These are phyloP conservation scores for Beauveria sp. DNA, from an alignment of 2,329 filamentous ascomycete genomes.

Conservation along the genomic window DNA sequence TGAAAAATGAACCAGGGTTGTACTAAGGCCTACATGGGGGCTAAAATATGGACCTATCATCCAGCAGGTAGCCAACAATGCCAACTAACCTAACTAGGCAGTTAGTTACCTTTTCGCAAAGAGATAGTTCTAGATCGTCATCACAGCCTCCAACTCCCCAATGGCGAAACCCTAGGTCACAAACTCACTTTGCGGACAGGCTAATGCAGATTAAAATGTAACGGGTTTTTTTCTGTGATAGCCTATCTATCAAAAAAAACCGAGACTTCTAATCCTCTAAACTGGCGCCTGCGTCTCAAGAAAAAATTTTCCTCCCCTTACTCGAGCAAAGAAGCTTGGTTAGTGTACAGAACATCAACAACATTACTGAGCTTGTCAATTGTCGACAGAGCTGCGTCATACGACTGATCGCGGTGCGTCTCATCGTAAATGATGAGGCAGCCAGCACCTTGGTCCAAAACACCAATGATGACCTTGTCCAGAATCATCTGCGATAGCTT, in stretches of 20 bases:
- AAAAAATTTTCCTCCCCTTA: conserved; percentile 29
- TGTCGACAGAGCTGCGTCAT: conserved; percentile 87
- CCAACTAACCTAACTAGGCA: too few species aligned
- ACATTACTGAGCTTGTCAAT: conserved; percentile 97
- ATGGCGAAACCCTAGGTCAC: too few species aligned
- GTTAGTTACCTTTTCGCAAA: too few species aligned
- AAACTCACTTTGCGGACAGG: neutral
- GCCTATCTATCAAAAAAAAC: neutral
- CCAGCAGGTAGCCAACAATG: too few species aligned
- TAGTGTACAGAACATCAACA: conserved; percentile 94
- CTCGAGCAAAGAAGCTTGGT: conserved; percentile 93
- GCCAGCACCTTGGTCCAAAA: conserved; percentile 93
- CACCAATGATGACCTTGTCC: conserved; percentile 96
- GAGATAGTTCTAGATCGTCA: neutral
- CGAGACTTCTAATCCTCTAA: neutral
- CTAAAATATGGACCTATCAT: too few species aligned
- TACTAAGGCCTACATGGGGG: too few species aligned
- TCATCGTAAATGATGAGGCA: conserved; percentile 97
- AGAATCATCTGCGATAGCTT: conserved; percentile 99
- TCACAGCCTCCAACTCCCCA: too few species aligned
- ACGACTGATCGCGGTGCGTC: conserved; percentile 84
- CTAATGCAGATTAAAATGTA: neutral
- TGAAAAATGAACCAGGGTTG: too few species aligned
- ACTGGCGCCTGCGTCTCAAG: neutral
- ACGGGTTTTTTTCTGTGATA: neutral